A percentile compares a stretch with the other conserved stretches of the same genome.
Conservation (phyloP, 768 basidiomycete genomes). For the Tulasnella sp. region DNA sequence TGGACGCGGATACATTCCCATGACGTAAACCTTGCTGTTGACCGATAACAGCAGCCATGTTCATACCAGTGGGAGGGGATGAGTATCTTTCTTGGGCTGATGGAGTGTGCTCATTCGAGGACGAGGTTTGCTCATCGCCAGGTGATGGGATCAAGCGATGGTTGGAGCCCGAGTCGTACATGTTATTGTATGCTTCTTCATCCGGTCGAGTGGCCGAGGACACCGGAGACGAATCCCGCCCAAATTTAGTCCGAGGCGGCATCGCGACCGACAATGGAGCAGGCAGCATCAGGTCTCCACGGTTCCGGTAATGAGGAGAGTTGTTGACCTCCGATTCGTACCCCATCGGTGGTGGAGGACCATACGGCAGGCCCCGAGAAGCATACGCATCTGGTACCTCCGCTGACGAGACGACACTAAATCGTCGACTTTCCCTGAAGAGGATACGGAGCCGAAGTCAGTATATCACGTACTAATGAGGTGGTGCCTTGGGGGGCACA, state of each 20-base stretch:
- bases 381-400: slow-evolving; percentile 36
- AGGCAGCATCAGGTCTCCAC: slow-evolving; percentile 66
- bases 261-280: slow-evolving; percentile 55
- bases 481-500: slow-evolving; percentile 4
- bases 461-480: not conserved
- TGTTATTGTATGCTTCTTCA: not conserved
- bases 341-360: not conserved
- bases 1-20: slow-evolving; percentile 25
- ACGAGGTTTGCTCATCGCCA: not conserved
- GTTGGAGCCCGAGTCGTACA: slow-evolving; percentile 29
- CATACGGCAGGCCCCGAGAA: slow-evolving; percentile 2
- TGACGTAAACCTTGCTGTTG: not conserved
- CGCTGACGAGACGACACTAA: slow-evolving; percentile 67
- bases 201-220: slow-evolving; percentile 15
- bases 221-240: slow-evolving; percentile 24
- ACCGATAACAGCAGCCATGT: not conserved
- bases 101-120: not conserved
- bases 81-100: slow-evolving; percentile 14
- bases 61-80: not conserved
- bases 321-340: not conserved
- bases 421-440: slow-evolving; percentile 35
- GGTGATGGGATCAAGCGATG: slow-evolving; percentile 31
- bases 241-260: slow-evolving; percentile 29
- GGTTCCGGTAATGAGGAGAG: slow-evolving; percentile 27
- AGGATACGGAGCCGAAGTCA: slow-evolving; percentile 22